Base-by-base conservation (phyloP, 768 basidiomycete species). In the Naganishia vaughanmartiniae region DNA sequence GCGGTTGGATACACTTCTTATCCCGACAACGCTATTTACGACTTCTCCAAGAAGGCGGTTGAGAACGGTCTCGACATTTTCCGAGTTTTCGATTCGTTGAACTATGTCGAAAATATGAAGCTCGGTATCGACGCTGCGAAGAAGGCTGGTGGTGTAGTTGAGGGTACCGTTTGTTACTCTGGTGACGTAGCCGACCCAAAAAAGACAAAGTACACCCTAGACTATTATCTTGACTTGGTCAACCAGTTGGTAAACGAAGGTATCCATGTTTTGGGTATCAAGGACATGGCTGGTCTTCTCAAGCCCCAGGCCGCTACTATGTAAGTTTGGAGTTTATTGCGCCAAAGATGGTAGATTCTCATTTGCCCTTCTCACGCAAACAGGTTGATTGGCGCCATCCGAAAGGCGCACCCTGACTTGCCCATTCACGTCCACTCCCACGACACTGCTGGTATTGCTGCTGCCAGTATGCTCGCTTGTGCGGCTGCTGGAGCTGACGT, bases 381-480 rank as follows among this genome's bases (percentile, higher is more conserved):
- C 54, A 93, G 92, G 55, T 89, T 99, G 74, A 89, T 99, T 78
- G 89, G 92, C 74, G 90, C 93, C 15, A 95, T 99, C 82, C 87
- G 96, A 79, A 88, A 91, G 84, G 93, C 92, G 76, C 90, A 98
- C 83, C 96, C 96, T 48, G 93, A 96, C 80, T 87, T 99, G 68
- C 94, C 96, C 34, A 98, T 99, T 81, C 96, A 99, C 81, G 95
- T 99, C 45, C 96, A 99, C 84, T 97, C 96, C 15, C 96, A 99
- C 82, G 96, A 99, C 82, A 99, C 96, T 33, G 96, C 96, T 65
- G 96, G 96, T 83, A 98, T 99, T 76, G 91, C 96, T 33, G 85
- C 92, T 57, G 92, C 95, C n/a, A 93, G 90, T 77, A 98, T 98
- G 96, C 83, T 99, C 71, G 96, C 96, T 4, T 88, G 87, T 28